Conservation (phyloP, 140 eudicot species). For the Cichorium intybus region DNA sequence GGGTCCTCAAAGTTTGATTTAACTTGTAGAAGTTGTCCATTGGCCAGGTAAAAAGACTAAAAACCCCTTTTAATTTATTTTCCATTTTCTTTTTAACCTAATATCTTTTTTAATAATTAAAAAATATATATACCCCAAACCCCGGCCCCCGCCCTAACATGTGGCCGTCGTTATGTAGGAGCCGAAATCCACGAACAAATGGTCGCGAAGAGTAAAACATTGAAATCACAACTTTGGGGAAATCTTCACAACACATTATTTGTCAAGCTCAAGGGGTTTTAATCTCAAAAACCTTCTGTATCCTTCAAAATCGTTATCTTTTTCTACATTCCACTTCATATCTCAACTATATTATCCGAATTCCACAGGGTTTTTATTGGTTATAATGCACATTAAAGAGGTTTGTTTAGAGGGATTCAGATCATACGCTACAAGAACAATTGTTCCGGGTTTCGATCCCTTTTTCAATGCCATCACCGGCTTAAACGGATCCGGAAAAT, state of each 20-base stretch:
- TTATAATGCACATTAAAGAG: constrained; percentile 78
- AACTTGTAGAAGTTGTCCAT: too few species aligned
- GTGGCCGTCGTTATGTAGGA: too few species aligned
- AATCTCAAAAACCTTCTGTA: constrained; percentile 17
- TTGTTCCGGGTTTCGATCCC: constrained; percentile 94
- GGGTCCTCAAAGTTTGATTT: too few species aligned
- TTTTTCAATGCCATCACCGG: constrained; percentile 96
- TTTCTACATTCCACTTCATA: not conserved
- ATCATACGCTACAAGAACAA: constrained; percentile 93
- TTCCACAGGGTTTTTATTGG: not conserved
- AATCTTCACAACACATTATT: not conserved
- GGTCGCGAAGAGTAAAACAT: too few species aligned
- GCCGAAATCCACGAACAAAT: too few species aligned
- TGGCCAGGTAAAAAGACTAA: too few species aligned
- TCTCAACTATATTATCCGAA: constrained; percentile 1
- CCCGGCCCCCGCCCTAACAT: too few species aligned
- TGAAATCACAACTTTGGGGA: too few species aligned
- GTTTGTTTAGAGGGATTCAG: constrained; percentile 92
- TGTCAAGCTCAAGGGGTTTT: constrained; percentile 13
- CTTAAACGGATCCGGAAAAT: constrained; percentile 94
- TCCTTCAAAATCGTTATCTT: not conserved
- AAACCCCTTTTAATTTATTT: too few species aligned
- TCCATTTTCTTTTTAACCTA: too few species aligned
- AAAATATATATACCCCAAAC: too few species aligned
- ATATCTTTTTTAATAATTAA: too few species aligned